Base-by-base conservation (phyloP, 23 red algal species). In the Agarophyton chilense region DNA sequence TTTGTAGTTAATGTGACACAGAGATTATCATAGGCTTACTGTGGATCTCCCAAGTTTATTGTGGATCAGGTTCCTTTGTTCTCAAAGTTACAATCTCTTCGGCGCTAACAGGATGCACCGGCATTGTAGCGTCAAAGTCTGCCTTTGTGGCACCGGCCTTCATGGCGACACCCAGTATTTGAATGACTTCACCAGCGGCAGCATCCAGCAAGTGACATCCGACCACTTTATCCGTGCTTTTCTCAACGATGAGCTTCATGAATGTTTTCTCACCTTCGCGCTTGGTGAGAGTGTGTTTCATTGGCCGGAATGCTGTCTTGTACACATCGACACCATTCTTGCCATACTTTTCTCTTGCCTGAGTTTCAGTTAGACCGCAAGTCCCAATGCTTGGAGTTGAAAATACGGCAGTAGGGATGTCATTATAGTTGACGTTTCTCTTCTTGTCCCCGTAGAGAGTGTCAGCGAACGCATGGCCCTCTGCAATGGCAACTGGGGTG, bases 1-100 rank as follows among this genome's bases (percentile, higher is more conserved):
- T n/a, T n/a, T n/a, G n/a, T n/a, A n/a, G n/a, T n/a, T n/a, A n/a
- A n/a, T n/a, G n/a, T n/a, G n/a, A n/a, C n/a, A n/a, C n/a, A n/a
- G n/a, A n/a, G n/a, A n/a, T n/a, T n/a, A n/a, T n/a, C n/a, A n/a
- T n/a, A n/a, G n/a, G n/a, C n/a, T n/a, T n/a, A n/a, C n/a, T n/a
- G n/a, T n/a, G n/a, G n/a, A n/a, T n/a, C n/a, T n/a, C n/a, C n/a
- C n/a, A n/a, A n/a, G n/a, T n/a, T n/a, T n/a, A 78, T 44, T 82
- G 77, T 71, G 78, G 77, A 22, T 92, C 77, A 33, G 79, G 67
- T 51, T 72, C 52, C 81, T 91, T 82, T 5, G 85, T 90, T 13
- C 91, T 92, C 90, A 99, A 53, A 21, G 97, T 96, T 10, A 99
- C 97, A 13, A 99, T 67, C 77, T 99, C 97, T 78, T 99, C 97